phyloP scores from a whole-genome alignment of 768 basidiomycete genomes.

The Russula abietina region DNA sequence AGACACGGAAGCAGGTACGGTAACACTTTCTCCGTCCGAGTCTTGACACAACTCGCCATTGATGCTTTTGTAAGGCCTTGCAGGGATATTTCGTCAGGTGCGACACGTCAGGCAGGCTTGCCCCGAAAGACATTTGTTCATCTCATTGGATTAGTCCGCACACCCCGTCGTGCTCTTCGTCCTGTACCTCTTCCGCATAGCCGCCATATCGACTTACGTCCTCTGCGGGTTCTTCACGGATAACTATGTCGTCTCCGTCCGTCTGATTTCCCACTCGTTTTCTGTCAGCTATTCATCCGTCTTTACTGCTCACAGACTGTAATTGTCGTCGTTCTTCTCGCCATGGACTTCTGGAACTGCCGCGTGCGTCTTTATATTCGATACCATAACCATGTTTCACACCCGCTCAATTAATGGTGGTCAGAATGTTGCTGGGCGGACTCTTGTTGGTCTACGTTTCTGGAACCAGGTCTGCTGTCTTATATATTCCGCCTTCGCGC shows the following conservation, averaged over 20 bases:
- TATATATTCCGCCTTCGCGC: background rate
- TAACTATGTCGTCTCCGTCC: slow-evolving; percentile 89
- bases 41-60: background rate
- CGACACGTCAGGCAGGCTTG: background rate
- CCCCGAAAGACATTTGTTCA: background rate
- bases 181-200: slow-evolving; percentile 80
- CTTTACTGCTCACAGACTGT: slow-evolving; percentile 56
- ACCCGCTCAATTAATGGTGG: background rate
- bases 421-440: slow-evolving; percentile 90
- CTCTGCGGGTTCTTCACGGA: slow-evolving; percentile 86
- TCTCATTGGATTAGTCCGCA: slow-evolving; percentile 47
- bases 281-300: background rate
- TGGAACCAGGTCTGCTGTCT: slow-evolving; percentile 79
- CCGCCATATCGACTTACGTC: slow-evolving; percentile 88
- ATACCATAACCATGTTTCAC: background rate
- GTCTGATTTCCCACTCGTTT: slow-evolving; percentile 29
- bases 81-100: slow-evolving; percentile 76
- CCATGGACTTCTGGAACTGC: slow-evolving; percentile 99
- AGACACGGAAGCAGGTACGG: slow-evolving; percentile 75
- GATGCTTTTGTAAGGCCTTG: slow-evolving; percentile 43
- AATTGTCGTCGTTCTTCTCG: slow-evolving; percentile 83
- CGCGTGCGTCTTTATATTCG: slow-evolving; percentile 46
- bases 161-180: slow-evolving; percentile 82
- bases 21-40: background rate
- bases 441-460: slow-evolving; percentile 89